Base-by-base conservation (phyloP, 208 protist species). In the Trypanosoma mega region DNA sequence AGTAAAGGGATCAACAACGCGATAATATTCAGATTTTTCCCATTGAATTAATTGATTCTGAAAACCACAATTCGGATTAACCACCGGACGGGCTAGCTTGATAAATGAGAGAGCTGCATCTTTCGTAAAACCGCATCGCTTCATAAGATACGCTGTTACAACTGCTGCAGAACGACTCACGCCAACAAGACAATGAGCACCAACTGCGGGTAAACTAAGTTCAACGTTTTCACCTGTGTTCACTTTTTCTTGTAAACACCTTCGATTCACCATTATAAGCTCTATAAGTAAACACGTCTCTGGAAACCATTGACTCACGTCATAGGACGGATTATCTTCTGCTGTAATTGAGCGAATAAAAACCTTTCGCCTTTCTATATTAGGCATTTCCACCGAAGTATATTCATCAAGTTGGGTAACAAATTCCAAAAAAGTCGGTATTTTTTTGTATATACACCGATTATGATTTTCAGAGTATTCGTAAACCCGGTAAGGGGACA, bases 111-210 rank as follows among this genome's bases (percentile, higher is more conserved):
- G 59, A 0, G 87, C 74, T 2, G 83, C 80, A 58, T 87, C 73
- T 7, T 62, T 68, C 4, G 74, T 75, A 14, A 83, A 69, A 0
- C 49, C 39, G 9, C 60, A 73, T 18, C 72, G 76, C 52, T 89
- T 90, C 78, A 97, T 95, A 5, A 96, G 41, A 63, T 94, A 97
- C 2, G 92, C 92, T 11, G 69, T 59, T 2, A 94, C 85, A 39
- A 94, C 62, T n/a, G 87, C 64, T 9, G 80, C 85, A 8, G 85
- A 94, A 27, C 92, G 63, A 60, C 82, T 92, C 24, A 96, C 89
- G 18, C 92, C 92, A 23, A 90, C 80, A 73, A 93, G 76, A 70
- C 92, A 97, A 62, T 95, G 81, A 9, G 90, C 86, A 20, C 67
- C 69, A 8, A 94, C 81, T 8, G 61, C 62, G 9, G 74, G 84